phyloP scores from a whole-genome alignment of 1,139 yeast species.

The Pichiaceae sp. region DNA sequence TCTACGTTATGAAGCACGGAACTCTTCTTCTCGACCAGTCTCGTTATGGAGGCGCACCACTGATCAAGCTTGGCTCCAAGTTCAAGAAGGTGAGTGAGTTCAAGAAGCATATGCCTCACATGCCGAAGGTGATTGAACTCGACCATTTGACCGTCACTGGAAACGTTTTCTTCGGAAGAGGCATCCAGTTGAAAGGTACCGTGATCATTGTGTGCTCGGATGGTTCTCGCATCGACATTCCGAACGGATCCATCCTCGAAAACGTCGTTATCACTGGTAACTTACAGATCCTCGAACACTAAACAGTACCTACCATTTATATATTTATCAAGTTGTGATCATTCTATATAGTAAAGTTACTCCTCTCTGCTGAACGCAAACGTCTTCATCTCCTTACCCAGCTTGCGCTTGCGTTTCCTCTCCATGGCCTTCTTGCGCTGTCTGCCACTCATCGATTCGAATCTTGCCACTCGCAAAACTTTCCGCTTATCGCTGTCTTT shows the following conservation, averaged over 20 bases:
- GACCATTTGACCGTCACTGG: slow-evolving; percentile 98
- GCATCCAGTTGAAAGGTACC: slow-evolving; percentile 89
- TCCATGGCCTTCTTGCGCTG: slow-evolving; percentile 88
- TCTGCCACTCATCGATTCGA: slow-evolving; percentile 70
- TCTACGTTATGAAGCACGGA: slow-evolving; percentile 88
- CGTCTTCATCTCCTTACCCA: slow-evolving; percentile 83
- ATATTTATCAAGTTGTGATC: background rate
- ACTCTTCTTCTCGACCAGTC: slow-evolving; percentile 75
- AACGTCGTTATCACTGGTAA: slow-evolving; percentile 97
- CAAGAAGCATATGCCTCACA: slow-evolving; percentile 85
- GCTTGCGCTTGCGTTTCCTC: slow-evolving; percentile 85
- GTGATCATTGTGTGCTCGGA: slow-evolving; percentile 97
- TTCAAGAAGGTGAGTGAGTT: slow-evolving; percentile 92
- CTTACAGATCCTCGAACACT: slow-evolving; percentile 92
- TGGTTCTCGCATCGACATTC: slow-evolving; percentile 94
- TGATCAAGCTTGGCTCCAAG: slow-evolving; percentile 92
- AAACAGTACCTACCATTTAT: slow-evolving; percentile 9
- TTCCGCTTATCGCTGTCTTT: slow-evolving; percentile 79
- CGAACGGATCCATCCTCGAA: slow-evolving; percentile 89
- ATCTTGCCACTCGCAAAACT: slow-evolving; percentile 81
- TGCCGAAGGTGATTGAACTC: slow-evolving; percentile 92
- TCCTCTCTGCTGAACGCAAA: slow-evolving; percentile 41
- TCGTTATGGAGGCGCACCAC: slow-evolving; percentile 90
- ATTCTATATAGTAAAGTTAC: background rate
- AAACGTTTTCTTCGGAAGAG: slow-evolving; percentile 85